Base-by-base conservation (phyloP, 345 rosid species). In the Eucalyptus shirleyi region DNA sequence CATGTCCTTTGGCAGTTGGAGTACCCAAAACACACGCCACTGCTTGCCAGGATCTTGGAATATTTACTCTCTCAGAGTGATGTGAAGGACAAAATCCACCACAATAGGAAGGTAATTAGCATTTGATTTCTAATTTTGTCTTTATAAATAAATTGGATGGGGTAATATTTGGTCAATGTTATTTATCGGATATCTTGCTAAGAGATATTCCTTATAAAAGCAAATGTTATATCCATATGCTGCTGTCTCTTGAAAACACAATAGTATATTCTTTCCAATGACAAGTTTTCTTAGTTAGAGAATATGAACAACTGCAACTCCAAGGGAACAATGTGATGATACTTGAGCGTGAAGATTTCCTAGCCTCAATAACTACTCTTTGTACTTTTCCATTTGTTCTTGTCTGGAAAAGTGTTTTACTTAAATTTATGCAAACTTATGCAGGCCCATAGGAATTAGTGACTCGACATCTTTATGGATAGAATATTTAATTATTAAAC, bases 1-100 rank as follows among this genome's bases (percentile, higher is more conserved):
- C 87, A 30, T 91, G 37, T 90, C 86, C 86, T 65, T 89, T 93
- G 91, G 94, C 95, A 98, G 99, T 93, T 94, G 82, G 99, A 97
- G 89, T 97, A 97, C 90, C 98, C 97, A 88, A 91, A 93, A 53
- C 90, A 95, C 91, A 97, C 98, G 80, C 97, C 97, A 56, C 90
- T 98, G 93, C 96, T 96, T 90, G 95, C 93, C 42, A 98, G 97
- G 96, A 95, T 97, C 91, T 93, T 97, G 94, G 99, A 98, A 92
- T 94, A 96, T 89, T 89, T 96, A 90, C 93, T 95, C 89, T 94
- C 99, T 87, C 93, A 88, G 90, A 92, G 94, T 91, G 91, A 93
- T 88, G 93, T 90, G 77, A 95, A 90, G 90, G 98, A 96, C 93
- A 96, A 95, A 94, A 91, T 94, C 89, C 89, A 50, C 88, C 95